These are phyloP conservation scores for Papiliotrema terrestris DNA, from an alignment of 1,284 basidiomycete species.

Conservation along the genomic window DNA sequence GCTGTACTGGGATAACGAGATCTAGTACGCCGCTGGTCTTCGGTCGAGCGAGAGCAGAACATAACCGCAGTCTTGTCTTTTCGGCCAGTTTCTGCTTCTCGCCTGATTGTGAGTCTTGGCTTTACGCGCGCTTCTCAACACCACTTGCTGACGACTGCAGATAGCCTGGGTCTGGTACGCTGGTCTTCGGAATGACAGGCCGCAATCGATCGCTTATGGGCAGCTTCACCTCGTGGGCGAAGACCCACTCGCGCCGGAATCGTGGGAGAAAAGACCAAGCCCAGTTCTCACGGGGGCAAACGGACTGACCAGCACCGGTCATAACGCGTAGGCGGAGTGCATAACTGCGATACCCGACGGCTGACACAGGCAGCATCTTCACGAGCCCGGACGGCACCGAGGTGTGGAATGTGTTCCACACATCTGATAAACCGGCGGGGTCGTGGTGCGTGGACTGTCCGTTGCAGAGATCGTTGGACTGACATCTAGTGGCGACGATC, in stretches of 20 bases:
- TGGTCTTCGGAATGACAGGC: too few species aligned
- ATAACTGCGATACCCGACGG: too few species aligned
- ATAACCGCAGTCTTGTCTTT: background rate
- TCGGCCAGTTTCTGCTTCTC: background rate
- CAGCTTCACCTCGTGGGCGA: background rate
- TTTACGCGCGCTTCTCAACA: background rate
- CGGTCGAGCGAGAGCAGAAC: too few species aligned
- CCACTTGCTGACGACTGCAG: background rate
- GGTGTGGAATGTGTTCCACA: constrained; percentile 23
- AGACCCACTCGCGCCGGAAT: background rate
- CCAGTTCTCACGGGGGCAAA: background rate
- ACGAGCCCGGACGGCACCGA: constrained; percentile 18
- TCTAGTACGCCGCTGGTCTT: constrained; percentile 1
- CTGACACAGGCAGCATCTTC: constrained; percentile 10
- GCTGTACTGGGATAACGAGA: background rate
- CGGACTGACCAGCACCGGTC: background rate
- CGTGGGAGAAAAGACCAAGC: background rate
- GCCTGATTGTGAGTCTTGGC: background rate
- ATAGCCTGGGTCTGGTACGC: background rate
- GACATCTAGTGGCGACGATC: constrained; percentile 10
- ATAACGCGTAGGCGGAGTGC: constrained; percentile 4
- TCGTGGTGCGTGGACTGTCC: constrained; percentile 12
- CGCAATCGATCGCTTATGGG: background rate
- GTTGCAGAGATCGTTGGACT: background rate
- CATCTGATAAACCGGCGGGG: constrained; percentile 12